Percentiles rank a stretch among this genome's conserved stretches.
These are phyloP conservation scores for Sphaceloma murrayae DNA, from an alignment of 2,329 filamentous ascomycete genomes.

Conservation along the genomic window DNA sequence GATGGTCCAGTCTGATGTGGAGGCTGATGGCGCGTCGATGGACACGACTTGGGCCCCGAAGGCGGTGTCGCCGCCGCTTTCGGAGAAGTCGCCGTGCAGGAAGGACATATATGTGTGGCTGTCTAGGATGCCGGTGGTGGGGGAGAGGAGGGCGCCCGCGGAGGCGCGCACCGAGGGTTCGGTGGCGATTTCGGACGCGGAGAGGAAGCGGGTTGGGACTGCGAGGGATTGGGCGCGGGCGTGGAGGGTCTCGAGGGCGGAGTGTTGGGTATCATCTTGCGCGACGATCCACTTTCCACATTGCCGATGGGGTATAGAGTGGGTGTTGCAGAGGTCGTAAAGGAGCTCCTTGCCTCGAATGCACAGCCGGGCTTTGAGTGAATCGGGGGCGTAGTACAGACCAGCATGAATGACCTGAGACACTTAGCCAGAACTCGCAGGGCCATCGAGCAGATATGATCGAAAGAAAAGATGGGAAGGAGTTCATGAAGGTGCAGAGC, in stretches of 20 bases:
- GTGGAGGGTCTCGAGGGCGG: constrained; percentile 50
- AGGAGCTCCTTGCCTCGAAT: constrained; percentile 65
- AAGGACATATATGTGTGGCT: constrained; percentile 75
- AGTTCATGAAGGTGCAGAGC: background rate
- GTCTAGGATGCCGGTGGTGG: constrained; percentile 83
- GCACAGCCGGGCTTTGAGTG: constrained; percentile 77
- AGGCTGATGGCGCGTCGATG: constrained; percentile 49
- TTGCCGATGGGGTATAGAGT: constrained; percentile 60
- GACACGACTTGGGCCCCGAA: constrained; percentile 56
- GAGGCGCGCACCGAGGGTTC: constrained; percentile 70
- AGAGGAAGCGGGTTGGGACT: constrained; percentile 65
- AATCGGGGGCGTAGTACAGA: constrained; percentile 70
- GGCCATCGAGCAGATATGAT: background rate
- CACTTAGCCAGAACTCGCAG: constrained; percentile 1
- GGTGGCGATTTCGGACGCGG: constrained; percentile 48
- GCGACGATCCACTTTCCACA: constrained; percentile 94
- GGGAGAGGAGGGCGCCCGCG: constrained; percentile 69
- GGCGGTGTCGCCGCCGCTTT: constrained; percentile 64
- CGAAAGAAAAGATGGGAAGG: background rate
- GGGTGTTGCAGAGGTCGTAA: constrained; percentile 63
- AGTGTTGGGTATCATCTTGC: constrained; percentile 62
- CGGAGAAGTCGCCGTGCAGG: constrained; percentile 66
- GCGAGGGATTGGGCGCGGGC: constrained; percentile 44
- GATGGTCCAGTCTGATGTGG: constrained; percentile 60
- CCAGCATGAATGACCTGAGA: constrained; percentile 80